phyloP scores from a whole-genome alignment of 345 rosid genomes.

The Orychophragmus violaceus region DNA sequence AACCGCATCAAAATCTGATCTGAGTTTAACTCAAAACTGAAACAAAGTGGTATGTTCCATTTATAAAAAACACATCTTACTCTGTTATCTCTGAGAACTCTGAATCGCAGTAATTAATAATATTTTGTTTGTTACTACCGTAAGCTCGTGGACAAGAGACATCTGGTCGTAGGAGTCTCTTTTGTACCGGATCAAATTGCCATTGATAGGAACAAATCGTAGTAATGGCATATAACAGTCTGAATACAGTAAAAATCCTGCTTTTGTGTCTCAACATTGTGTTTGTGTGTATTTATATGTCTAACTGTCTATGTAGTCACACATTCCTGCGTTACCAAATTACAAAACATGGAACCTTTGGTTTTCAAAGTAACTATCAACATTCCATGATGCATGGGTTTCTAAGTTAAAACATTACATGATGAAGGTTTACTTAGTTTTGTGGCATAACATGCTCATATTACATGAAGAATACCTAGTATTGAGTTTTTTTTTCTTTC shows the following conservation, averaged over 20 bases:
- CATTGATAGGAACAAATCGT: not conserved
- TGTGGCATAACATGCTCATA: too few relatives aligned
- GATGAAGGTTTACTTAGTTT: too few relatives aligned
- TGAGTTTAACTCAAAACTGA: not conserved
- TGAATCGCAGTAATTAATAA: not conserved
- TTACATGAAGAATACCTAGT: too few relatives aligned
- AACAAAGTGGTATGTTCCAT: not conserved
- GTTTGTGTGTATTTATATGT: too few relatives aligned
- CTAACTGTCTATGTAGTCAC: too few relatives aligned
- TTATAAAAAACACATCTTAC: not conserved
- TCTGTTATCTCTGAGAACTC: not conserved
- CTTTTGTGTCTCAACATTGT: not conserved
- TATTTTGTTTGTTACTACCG: not conserved
- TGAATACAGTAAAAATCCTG: not conserved
- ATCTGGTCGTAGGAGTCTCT: not conserved
- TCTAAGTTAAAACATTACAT: too few relatives aligned
- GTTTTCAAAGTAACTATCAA: too few relatives aligned
- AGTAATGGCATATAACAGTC: too few relatives aligned
- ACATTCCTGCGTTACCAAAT: too few relatives aligned
- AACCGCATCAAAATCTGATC: slow-evolving; percentile 3
- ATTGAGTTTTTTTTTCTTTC: too few relatives aligned
- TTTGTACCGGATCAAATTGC: not conserved
- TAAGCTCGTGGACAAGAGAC: not conserved
- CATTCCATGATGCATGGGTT: too few relatives aligned
- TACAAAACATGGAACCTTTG: too few relatives aligned